Base-by-base conservation (phyloP, 495 filamentous ascomycete genomes). In the Parathielavia hyrcaniae region DNA sequence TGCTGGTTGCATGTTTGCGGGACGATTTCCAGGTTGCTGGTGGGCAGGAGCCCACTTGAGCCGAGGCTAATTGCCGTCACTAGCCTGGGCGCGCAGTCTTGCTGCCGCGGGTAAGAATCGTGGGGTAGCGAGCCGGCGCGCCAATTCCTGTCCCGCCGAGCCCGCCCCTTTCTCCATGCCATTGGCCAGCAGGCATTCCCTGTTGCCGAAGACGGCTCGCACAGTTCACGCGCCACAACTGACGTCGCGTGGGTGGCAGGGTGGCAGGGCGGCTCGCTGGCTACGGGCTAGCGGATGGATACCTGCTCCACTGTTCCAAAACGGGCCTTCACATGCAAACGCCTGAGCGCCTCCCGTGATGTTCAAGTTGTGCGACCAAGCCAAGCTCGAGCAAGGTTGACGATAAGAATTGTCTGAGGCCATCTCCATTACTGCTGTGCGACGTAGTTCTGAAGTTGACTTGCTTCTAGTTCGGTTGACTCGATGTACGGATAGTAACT, bases 41-140 rank as follows among this genome's bases (percentile, higher is more conserved):
- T 43, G 14, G n/a, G 47, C 22, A 14, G 52, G 52, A 57, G 64
- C 58, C 56, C 64, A 58, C 53, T 60, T 59, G 45, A 70, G 64
- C 68, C 68, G 68, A 70, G 68, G 68, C 64, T 65, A 65, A 67
- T 57, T 67, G 63, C 59, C 61, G 61, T 53, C 64, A 58, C 62
- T 62, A 62, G 50, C 59, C 64, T 60, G 41, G 22, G n/a, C n/a
- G n/a, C n/a, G n/a, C 19, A 43, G 38, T 40, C 45, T 47, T 32
- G 14, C 23, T 30, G 40, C 56, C 56, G 49, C 56, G 56, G 56
- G 10, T 58, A 49, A 30, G 26, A 30, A 30, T 40, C 58, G 51
- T 55, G 59, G 59, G 60, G 55, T 20, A 40, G 32, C 64, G 61
- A 64, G 63, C 64, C 63, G 64, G 57, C 34, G 59, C 50, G 36